Base-by-base conservation (phyloP, 257 asterid species). In the Orobanche coerulescens region DNA sequence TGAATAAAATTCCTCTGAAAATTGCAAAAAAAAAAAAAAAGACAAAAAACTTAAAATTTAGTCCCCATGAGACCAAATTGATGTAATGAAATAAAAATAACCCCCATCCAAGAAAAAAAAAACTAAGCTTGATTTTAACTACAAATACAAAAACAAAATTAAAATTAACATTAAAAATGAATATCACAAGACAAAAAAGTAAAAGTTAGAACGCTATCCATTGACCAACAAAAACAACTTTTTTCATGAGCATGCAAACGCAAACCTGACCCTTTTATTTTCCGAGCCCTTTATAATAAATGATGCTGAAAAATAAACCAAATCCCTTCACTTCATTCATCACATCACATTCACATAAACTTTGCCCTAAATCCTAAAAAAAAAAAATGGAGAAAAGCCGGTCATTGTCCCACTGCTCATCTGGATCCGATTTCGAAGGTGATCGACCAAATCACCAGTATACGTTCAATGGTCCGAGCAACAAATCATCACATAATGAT, bases 301-400 rank as follows among this genome's bases (percentile, higher is more conserved):
- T 66, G 61, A 61, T 51, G 65, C 20, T 0, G 16, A 64, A 34
- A 16, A 39, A 7, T 56, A 39, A 54, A 16, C 22, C 25, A 15
- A 39, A 39, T 59, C 18, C 47, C 61, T 31, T 19, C 67, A 37
- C 13, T 20, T 14, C 28, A n/a, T n/a, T n/a, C n/a, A n/a, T n/a
- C n/a, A n/a, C 49, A 10, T 31, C 34, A 47, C 2, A 30, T 18
- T 46, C 25, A 14, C 49, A n/a, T 40, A 49, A 51, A 7, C 19
- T 15, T 14, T 4, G 2, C 39, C 54, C 51, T 6, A 63, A 13
- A 47, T 44, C 69, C 10, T 37, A 9, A 8, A 37, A 37, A 3
- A 37, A 23, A 5, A 18, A 44, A n/a, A 84, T 84, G 90, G 94
- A 85, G 79, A 85, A 80, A 76, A 78, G 94, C 71, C 71, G 71